Base-by-base conservation (phyloP, 257 asterid genomes). In the Lycium barbarum region DNA sequence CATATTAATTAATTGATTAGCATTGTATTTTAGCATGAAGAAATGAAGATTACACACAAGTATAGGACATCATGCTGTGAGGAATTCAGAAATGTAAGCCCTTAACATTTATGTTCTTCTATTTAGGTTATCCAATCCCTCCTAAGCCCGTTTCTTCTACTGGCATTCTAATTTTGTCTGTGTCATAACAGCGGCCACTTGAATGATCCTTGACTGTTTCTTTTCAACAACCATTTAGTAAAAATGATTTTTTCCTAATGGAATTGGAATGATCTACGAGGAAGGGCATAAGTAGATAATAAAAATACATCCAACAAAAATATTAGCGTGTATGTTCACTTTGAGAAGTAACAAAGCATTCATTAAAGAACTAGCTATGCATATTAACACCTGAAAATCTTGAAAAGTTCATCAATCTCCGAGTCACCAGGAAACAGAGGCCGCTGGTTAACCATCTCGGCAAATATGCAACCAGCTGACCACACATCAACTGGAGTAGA, bases 391-490 rank as follows among this genome's bases (percentile, higher is more conserved):
- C 86, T 86, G 83, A 86, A 86, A 63, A 86, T 79, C 40, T 20
- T 82, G 51, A 53, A 59, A 51, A 86, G 73, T 51, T 59, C 59
- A 72, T 71, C 84, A 61, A 83, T 83, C 72, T 86, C 84, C 0
- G 67, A 62, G 55, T 36, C 36, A 9, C 86, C 88, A 59, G 79
- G 72, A 83, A 86, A 86, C 86, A 86, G 66, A 40, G 86, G 86
- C 35, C 47, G 57, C 33, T 20, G 84, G 71, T 86, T 86, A 35
- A 86, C 81, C 83, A 86, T 83, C 88, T 86, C 83, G n/a, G 86
- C 84, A 86, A 83, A 82, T 86, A 86, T 86, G 55, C 88, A 82
- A 62, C 86, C 88, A 12, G 79, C 88, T 9, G 88, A 83, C 85
- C 88, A 82, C 55, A 86, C 83, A 53, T 86, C 83, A 82, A 76